Conservation (phyloP, 352 stramenopile genomes). For the Sclerospora graminicola region DNA sequence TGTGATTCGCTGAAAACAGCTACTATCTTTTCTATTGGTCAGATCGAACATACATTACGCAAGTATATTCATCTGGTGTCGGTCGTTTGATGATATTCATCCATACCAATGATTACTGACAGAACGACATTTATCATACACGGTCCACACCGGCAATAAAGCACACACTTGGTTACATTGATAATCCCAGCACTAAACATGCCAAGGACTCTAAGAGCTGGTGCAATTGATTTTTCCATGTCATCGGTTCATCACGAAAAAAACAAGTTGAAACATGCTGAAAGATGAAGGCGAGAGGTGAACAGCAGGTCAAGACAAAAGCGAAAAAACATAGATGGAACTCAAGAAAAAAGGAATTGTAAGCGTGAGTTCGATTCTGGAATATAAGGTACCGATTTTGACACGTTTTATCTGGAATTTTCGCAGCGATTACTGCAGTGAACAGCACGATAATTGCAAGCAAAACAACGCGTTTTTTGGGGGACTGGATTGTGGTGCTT, state of each 20-base stretch:
- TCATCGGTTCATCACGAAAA: conserved; percentile 29
- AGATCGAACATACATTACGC: too few relatives aligned
- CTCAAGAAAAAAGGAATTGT: too few relatives aligned
- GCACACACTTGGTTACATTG: conserved; percentile 19
- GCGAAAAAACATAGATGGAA: conserved; percentile 50
- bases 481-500: conserved; percentile 5
- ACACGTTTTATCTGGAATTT: conserved; percentile 38
- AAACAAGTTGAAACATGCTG: conserved; percentile 72
- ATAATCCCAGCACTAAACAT: conserved; percentile 29
- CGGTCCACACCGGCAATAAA: too few relatives aligned
- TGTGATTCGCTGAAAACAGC: too few relatives aligned
- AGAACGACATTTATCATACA: too few relatives aligned
- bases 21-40: too few relatives aligned
- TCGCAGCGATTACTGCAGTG: conserved; percentile 69
- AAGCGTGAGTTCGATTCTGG: too few relatives aligned
- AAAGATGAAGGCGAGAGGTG: conserved; percentile 87
- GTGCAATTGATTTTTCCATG: conserved; percentile 10
- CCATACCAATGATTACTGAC: too few relatives aligned
- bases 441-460: conserved; percentile 58
- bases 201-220: conserved; percentile 19
- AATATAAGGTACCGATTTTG: too few relatives aligned
- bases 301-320: conserved; percentile 87
- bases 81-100: too few relatives aligned
- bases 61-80: too few relatives aligned
- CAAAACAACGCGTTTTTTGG: conserved; percentile 29